Evolutionary conservation across 2,329 filamentous ascomycete genomes (phyloP).

Genomic region (Neonectria sp.): DNA sequence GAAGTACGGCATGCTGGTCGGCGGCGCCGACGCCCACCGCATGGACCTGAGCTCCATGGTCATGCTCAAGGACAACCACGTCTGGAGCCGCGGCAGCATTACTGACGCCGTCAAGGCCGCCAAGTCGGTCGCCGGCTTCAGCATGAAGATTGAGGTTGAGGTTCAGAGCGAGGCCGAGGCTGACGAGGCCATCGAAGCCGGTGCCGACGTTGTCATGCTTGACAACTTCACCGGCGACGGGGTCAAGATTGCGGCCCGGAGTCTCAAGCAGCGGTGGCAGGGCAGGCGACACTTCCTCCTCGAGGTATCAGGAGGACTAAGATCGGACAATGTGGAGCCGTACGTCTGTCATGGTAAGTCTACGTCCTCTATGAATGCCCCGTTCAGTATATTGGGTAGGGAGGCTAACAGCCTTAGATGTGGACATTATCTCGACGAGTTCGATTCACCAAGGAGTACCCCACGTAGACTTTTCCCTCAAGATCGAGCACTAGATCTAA

Average conservation of each 20-base stretch:
- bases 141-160: conserved; percentile 96
- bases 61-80: conserved; percentile 99
- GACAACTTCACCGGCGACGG: conserved; percentile 93
- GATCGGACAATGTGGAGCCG: conserved; percentile 83
- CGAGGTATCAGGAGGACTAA: conserved; percentile 94
- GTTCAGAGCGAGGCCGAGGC: conserved; percentile 91
- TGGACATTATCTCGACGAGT: conserved; percentile 96
- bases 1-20: conserved; percentile 97
- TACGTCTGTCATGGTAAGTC: conserved; percentile 83
- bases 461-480: conserved; percentile 96
- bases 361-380: neutral
- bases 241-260: conserved; percentile 80
- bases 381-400: neutral
- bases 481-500: conserved; percentile 72
- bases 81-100: conserved; percentile 92
- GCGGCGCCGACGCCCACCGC: conserved; percentile 91
- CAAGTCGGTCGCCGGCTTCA: conserved; percentile 87
- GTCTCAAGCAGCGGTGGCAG: conserved; percentile 85
- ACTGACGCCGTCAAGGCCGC: conserved; percentile 88
- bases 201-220: conserved; percentile 96
- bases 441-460: conserved; percentile 96
- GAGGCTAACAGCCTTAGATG: conserved; percentile 69
- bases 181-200: conserved; percentile 90
- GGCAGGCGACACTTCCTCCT: conserved; percentile 83
- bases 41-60: conserved; percentile 96